Base-by-base conservation (phyloP, 2,329 filamentous ascomycete species). In the Epichloe coenophiala region DNA sequence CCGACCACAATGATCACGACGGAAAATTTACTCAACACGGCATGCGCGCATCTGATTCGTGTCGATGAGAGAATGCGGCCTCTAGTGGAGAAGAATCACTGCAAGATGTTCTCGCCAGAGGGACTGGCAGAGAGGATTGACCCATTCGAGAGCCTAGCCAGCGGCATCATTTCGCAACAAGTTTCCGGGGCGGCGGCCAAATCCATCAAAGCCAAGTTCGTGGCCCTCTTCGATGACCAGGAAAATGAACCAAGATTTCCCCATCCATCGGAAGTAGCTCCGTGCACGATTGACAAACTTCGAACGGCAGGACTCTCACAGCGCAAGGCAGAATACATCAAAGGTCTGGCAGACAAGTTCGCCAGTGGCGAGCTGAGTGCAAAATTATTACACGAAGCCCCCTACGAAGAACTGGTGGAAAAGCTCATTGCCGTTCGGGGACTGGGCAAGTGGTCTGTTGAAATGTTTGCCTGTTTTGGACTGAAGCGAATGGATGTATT, bases 401-500 rank as follows among this genome's bases (percentile, higher is more conserved):
- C 81, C 5, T 93, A 98, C 64, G 90, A 95, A 47, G 86, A 95
- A 58, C 77, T 98, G 7, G 74, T 96, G 56, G 79, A 86, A 65
- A 84, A 78, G 64, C 73, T 98, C 45, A 88, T 86, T 45, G 86
- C 89, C 1, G 89, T 98, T 5, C 77, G 91, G 9, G 93, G 93
- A 0, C 69, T 97, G 47, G 93, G 93, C 0, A 77, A 76, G 49
- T 97, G 93, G 93, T 90, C 84, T 45, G 89, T 95, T 13, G 90
- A 96, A 72, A 97, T 98, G 93, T 98, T 98, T 72, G 88, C 90
- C 47, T 88, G 86, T 67, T 97, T 98, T 67, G 86, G 81, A n/a
- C 72, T 98, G 40, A 97, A 96, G 75, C 76, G 90, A 12, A 84
- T 89, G 75, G 91, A 98, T 68, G 87, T 98, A 21, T 95, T 97